Base-by-base conservation (phyloP, 2,329 filamentous ascomycete genomes). In the Colletotrichum coccodes region DNA sequence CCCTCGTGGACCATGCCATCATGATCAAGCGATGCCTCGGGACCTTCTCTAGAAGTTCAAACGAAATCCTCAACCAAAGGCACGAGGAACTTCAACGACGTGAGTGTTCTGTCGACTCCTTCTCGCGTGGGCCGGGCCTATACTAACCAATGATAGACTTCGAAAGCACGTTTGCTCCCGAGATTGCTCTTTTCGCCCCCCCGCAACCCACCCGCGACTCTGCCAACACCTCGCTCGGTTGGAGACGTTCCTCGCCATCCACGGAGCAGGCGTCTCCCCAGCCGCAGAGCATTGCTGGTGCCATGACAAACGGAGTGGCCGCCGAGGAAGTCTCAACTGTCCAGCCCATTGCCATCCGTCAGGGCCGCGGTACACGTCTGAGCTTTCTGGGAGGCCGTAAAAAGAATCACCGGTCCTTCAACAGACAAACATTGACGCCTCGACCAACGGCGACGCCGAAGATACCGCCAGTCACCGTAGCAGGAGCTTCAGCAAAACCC, bases 1-100 rank as follows among this genome's bases (percentile, higher is more conserved):
- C 94, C 0, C 86, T 98, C 34, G 87, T 97, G 47, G 96, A 98
- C 75, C 95, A 98, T 79, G 94, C 94, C 3, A 87, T 97, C 68
- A 91, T 94, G 79, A 90, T 98, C 74, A 94, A 95, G 82, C 90
- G 94, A 71, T 95, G 94, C 74, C 80, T 98, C 71, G 85, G 85
- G 4, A 85, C 90, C 73, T 93, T 94, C 78, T 86, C 87, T 67
- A 89, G 87, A 78, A 90, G 86, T 82, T 87, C 80, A 44, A 89
- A 87, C 79, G 89, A 84, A 78, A 86, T 82, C 79, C 89, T 88
- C 78, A 84, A 79, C 73, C 83, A 80, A 70, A 83, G 82, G 50
- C 83, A 88, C 36, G 86, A 88, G 75, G 89, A 92, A 76, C 83
- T 94, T 40, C 84, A 87, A 70, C 84, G 84, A 79, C 86, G 92